Percentiles rank a stretch among this genome's conserved stretches.
Evolutionary conservation across 1,284 basidiomycete species (phyloP).

Genomic region (Puccinia brachypodii): DNA sequence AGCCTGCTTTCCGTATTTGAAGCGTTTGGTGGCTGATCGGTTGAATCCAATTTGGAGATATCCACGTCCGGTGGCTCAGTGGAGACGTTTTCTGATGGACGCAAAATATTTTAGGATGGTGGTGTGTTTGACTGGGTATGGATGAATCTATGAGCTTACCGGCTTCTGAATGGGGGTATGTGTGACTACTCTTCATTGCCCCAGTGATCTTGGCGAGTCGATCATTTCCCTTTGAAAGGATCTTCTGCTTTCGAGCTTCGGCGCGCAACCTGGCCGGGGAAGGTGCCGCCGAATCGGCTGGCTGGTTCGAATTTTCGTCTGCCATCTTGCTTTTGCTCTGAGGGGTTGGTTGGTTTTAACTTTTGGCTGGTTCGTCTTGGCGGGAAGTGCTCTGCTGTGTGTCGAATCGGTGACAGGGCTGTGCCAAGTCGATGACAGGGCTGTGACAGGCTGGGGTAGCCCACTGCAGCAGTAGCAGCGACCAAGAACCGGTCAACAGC

Average conservation of each 20-base stretch:
- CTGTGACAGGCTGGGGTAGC: not conserved
- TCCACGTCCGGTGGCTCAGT: conserved; percentile 44
- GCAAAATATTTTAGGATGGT: too few species aligned
- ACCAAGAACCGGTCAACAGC: not conserved
- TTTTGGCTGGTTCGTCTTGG: not conserved
- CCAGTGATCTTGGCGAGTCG: conserved; percentile 47
- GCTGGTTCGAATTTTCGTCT: not conserved
- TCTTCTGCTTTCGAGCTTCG: conserved; percentile 46
- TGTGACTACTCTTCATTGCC: conserved; percentile 44
- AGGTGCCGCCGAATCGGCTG: not conserved
- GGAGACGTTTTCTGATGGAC: not conserved
- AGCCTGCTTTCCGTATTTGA: not conserved
- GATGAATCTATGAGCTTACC: not conserved
- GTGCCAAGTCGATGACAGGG: too few species aligned
- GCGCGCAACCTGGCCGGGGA: conserved; percentile 36
- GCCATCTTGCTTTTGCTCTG: not conserved
- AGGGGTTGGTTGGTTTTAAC: not conserved
- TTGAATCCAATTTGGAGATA: conserved; percentile 36
- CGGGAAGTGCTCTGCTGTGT: too few species aligned
- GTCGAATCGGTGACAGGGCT: too few species aligned
- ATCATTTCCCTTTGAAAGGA: conserved; percentile 45
- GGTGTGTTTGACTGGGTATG: too few species aligned
- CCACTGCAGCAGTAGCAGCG: not conserved
- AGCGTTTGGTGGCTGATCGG: not conserved
- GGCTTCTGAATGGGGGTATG: conserved; percentile 14